Base-by-base conservation (phyloP, 2,329 filamentous ascomycete species). In the Fusarium sp. region DNA sequence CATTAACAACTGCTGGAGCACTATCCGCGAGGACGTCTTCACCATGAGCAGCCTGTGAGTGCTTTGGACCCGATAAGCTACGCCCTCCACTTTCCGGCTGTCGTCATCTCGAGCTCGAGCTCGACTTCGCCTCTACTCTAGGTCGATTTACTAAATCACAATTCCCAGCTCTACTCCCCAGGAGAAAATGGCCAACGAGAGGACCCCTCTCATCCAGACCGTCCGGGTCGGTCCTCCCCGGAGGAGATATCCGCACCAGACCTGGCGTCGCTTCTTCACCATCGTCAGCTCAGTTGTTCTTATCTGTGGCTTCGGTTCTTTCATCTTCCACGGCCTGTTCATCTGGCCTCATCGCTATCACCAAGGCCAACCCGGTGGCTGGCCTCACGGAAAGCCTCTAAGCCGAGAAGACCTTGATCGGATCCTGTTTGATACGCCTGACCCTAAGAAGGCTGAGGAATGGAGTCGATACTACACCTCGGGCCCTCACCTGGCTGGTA, bases 401-500 rank as follows among this genome's bases (percentile, higher is more conserved):
- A 79, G 71, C 29, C 87, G 87, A 67, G 84, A 87, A 38, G 83
- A 91, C 74, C 84, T 92, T n/a, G 84, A 87, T 70, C 76, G 83
- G 7, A 88, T 92, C 34, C 80, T 93, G 40, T 83, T 91, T 50
- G 85, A 89, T 31, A 91, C 89, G 0, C 91, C 91, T 6, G 87
- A 86, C 65, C 84, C 86, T 34, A 83, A 88, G 56, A 87, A 87
- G 72, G 89, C 89, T 10, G 87, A 89, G 72, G 90, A 94, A 83
- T 95, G 93, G 93, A 94, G 91, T 81, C 86, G 86, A 71, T 96
- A 95, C 81, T 96, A 96, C 78, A 93, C 93, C 0, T 85, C 91
- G 0, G 94, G 94, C 0, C 88, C 92, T 20, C 94, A 96, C 82
- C 83, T 96, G 58, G 93, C 92, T 1, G 93, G 94, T 22, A 91